phyloP scores from a whole-genome alignment of 73 alveolate genomes.

The Tetrahymena elliotti region DNA sequence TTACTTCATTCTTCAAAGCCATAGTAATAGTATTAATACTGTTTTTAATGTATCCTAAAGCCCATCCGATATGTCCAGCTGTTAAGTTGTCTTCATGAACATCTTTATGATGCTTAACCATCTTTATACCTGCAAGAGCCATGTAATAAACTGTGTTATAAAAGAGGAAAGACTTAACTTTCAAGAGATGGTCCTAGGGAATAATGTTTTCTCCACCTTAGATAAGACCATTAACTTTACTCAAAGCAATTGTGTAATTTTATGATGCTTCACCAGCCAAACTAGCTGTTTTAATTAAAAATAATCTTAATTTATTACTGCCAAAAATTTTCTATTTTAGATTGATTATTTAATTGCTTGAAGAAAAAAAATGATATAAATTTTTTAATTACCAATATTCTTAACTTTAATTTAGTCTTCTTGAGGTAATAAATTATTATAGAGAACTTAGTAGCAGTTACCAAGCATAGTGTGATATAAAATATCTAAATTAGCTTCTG shows the following conservation, averaged over 20 bases:
- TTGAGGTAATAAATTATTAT: background rate
- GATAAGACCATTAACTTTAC: background rate
- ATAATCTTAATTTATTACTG: background rate
- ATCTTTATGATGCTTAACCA: background rate
- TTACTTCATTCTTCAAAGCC: background rate
- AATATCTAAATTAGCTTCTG: background rate
- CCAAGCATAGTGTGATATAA: background rate
- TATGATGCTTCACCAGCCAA: background rate
- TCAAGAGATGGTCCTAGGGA: background rate
- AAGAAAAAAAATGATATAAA: too few species aligned
- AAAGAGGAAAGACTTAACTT: background rate
- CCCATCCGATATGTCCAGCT: background rate
- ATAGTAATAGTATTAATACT: background rate
- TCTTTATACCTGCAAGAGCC: background rate
- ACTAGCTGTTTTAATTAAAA: background rate
- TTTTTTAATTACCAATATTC: background rate
- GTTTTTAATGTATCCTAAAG: background rate
- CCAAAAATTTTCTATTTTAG: too few species aligned
- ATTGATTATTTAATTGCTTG: too few species aligned
- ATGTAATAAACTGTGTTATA: background rate
- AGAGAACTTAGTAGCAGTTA: background rate
- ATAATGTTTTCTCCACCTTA: background rate
- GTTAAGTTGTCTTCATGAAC: background rate
- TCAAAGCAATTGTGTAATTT: background rate
- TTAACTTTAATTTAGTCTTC: background rate